A percentile compares a stretch with the other conserved stretches of the same genome.
These are phyloP conservation scores for Abrus precatorius DNA, from an alignment of 306 rosid species.

Conservation along the genomic window DNA sequence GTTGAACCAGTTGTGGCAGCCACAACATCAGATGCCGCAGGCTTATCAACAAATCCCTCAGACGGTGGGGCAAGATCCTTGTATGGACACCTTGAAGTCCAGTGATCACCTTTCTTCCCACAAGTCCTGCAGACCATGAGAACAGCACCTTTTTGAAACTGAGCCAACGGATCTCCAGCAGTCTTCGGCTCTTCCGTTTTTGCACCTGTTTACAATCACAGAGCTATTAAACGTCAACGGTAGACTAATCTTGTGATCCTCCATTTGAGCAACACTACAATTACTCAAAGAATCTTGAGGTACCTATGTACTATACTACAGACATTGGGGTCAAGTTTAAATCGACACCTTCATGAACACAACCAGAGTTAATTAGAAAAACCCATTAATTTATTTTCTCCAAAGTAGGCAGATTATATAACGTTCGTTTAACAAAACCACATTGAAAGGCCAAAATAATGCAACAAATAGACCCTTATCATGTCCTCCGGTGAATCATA, in stretches of 20 bases:
- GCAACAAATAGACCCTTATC: not conserved
- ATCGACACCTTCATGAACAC: not conserved
- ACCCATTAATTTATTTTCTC: not conserved
- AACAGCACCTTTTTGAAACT: slow-evolving; percentile 74
- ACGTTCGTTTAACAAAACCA: too few relatives aligned
- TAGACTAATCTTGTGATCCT: too few relatives aligned
- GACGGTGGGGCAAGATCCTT: slow-evolving; percentile 84
- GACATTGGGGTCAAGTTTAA: not conserved
- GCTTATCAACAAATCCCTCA: slow-evolving; percentile 71
- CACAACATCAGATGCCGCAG: slow-evolving; percentile 56
- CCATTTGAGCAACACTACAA: not conserved
- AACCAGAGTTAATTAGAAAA: not conserved
- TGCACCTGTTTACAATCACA: slow-evolving; percentile 61
- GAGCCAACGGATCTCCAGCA: slow-evolving; percentile 68
- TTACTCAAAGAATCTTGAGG: not conserved
- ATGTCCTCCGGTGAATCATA: not conserved
- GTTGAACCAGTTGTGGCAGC: slow-evolving; percentile 60
- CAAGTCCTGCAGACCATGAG: slow-evolving; percentile 96
- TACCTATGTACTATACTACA: not conserved
- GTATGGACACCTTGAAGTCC: slow-evolving; percentile 96
- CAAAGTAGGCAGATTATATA: not conserved
- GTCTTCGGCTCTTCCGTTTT: slow-evolving; percentile 79
- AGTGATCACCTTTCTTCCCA: slow-evolving; percentile 97
- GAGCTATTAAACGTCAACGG: not conserved
- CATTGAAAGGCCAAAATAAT: too few relatives aligned